Evolutionary conservation across 1,284 basidiomycete genomes (phyloP).

Genomic region (Testicularia cyperi): DNA sequence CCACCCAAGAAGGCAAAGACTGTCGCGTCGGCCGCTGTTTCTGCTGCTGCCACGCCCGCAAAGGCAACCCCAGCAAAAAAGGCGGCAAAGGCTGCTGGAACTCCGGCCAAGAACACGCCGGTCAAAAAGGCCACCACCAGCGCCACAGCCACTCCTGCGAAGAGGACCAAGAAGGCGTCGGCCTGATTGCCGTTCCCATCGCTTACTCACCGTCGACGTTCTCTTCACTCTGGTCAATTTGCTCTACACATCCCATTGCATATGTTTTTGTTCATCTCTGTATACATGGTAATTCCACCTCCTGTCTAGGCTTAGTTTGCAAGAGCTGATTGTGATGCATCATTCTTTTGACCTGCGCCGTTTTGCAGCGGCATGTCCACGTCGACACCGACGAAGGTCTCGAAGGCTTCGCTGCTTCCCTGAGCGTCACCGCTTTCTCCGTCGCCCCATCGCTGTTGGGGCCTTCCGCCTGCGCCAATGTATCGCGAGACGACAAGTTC

Average conservation of each 20-base stretch:
- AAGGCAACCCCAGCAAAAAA: slow-evolving; percentile 4
- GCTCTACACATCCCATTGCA: too few species aligned
- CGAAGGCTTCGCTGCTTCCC: slow-evolving; percentile 26
- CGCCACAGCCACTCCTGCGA: not conserved
- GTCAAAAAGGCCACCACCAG: not conserved
- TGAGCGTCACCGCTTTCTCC: slow-evolving; percentile 38
- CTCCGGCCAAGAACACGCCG: not conserved
- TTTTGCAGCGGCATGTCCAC: not conserved
- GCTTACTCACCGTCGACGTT: not conserved
- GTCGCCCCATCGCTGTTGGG: slow-evolving; percentile 37
- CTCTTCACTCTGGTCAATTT: not conserved
- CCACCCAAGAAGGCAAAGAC: not conserved
- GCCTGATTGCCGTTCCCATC: too few species aligned
- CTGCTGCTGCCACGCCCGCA: not conserved
- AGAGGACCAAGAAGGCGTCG: not conserved
- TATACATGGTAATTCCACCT: too few species aligned
- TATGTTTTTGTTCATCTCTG: not conserved
- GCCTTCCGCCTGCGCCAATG: slow-evolving; percentile 3
- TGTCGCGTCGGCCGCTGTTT: not conserved
- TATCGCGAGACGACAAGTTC: slow-evolving; percentile 23
- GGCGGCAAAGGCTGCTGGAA: not conserved
- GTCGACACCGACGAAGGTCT: slow-evolving; percentile 23
- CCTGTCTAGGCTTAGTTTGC: too few species aligned
- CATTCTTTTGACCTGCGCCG: not conserved
- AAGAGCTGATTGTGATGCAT: slow-evolving; percentile 7